phyloP scores from a whole-genome alignment of 345 rosid species.

The Citrus trifoliata region DNA sequence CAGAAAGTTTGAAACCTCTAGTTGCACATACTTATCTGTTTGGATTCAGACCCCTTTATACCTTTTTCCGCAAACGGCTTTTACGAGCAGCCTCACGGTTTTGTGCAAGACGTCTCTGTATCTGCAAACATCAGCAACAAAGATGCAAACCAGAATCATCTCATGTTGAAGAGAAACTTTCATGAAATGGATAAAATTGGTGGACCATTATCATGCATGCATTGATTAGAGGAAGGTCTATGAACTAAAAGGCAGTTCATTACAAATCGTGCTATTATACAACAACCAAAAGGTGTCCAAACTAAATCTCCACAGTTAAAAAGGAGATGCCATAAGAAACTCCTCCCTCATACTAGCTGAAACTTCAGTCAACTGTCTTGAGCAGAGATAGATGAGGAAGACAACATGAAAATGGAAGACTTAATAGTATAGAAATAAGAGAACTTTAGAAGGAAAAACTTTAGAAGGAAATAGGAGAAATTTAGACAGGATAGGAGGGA shows the following conservation, averaged over 20 bases:
- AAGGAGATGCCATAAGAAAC: not conserved
- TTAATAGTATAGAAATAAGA: no score
- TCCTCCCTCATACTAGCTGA: not conserved
- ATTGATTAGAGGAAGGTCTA: not conserved
- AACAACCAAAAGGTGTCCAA: no score
- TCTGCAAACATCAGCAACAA: conserved; percentile 30
- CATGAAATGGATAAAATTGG: not conserved
- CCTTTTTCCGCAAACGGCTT: conserved; percentile 95
- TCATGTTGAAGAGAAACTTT: not conserved
- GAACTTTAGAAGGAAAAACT: no score
- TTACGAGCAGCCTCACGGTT: conserved; percentile 99
- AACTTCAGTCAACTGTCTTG: not conserved
- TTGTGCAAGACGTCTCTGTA: conserved; percentile 92
- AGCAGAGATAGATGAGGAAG: not conserved
- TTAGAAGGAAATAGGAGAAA: no score
- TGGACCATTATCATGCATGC: not conserved
- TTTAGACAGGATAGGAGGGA: no score
- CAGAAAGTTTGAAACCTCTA: conserved; percentile 1
- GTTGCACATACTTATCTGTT: not conserved
- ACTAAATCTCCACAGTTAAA: not conserved
- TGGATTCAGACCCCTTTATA: conserved; percentile 19
- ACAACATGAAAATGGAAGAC: not conserved
- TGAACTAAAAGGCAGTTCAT: not conserved
- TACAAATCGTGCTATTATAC: no score
- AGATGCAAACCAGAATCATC: not conserved